These are phyloP conservation scores for Actinidia arguta DNA, from an alignment of 179 eudicot species.

Conservation along the genomic window DNA sequence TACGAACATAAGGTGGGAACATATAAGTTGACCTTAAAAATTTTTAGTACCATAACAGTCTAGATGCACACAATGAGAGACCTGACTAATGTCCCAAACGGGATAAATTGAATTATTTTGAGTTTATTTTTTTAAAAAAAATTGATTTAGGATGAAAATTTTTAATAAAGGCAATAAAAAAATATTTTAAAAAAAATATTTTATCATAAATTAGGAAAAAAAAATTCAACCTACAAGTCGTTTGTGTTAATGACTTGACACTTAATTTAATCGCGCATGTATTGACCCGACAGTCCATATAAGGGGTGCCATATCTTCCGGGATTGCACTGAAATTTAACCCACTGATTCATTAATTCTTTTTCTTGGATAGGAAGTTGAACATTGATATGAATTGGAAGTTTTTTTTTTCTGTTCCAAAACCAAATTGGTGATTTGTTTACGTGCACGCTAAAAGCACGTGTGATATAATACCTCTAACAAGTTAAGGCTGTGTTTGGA, in stretches of 20 bases:
- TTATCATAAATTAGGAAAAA: too few relatives aligned
- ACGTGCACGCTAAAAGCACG: background rate
- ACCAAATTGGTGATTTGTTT: constrained; percentile 1
- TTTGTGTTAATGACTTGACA: background rate
- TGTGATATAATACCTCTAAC: background rate
- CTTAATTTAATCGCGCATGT: background rate
- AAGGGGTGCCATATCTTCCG: constrained; percentile 24
- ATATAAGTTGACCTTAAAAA: too few relatives aligned
- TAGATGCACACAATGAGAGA: too few relatives aligned
- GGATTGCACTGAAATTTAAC: constrained; percentile 20
- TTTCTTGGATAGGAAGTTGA: constrained; percentile 1
- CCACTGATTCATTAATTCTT: background rate
- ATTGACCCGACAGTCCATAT: constrained; percentile 8
- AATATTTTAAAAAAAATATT: too few relatives aligned
- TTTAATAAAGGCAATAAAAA: background rate
- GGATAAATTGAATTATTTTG: too few relatives aligned
- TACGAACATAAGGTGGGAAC: too few relatives aligned
- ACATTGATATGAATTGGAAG: background rate
- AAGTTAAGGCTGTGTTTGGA: background rate
- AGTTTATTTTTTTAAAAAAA: background rate
- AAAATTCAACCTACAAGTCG: background rate
- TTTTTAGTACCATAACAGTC: too few relatives aligned
- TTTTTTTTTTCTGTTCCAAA: background rate
- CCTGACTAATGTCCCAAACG: too few relatives aligned
- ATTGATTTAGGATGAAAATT: background rate